Evolutionary conservation across 441 rosid genomes (phyloP).

Genomic region (Mallotus repandus): DNA sequence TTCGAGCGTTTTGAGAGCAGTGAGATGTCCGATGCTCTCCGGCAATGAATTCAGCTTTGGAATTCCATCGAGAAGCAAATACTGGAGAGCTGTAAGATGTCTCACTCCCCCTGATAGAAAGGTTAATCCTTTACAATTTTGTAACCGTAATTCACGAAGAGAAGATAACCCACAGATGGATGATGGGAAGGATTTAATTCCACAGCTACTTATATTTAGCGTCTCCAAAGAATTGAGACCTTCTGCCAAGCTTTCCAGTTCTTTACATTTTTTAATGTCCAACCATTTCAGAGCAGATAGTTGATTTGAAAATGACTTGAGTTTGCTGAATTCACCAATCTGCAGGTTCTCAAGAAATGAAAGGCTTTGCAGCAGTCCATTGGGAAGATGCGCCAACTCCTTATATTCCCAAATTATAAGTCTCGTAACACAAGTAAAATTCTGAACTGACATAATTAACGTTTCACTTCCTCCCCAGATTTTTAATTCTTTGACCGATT

Average conservation of each 20-base stretch:
- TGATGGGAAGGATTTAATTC: background rate
- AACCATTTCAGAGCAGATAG: background rate
- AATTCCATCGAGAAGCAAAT: background rate
- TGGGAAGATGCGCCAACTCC: background rate
- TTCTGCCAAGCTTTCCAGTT: constrained; percentile 21
- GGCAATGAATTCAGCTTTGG: constrained; percentile 11
- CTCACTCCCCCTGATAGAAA: constrained; percentile 5
- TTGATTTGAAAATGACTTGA: background rate
- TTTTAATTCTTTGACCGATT: background rate
- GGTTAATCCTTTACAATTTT: background rate
- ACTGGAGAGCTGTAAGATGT: background rate
- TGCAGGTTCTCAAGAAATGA: background rate
- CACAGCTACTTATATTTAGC: rapidly evolving
- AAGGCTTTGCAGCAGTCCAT: constrained; percentile 9
- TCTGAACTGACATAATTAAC: background rate
- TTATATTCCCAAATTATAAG: background rate
- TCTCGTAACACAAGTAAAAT: background rate
- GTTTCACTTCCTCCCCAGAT: background rate
- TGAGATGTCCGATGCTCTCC: constrained; percentile 10
- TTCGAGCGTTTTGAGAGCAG: constrained; percentile 9
- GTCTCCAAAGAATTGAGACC: constrained; percentile 15
- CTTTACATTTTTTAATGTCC: rapidly evolving
- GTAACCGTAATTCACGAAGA: background rate
- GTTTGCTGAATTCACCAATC: background rate
- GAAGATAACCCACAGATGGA: constrained; percentile 7